Conservation (phyloP, 164 flowering plant species). For the Paratinospora sagittata region DNA sequence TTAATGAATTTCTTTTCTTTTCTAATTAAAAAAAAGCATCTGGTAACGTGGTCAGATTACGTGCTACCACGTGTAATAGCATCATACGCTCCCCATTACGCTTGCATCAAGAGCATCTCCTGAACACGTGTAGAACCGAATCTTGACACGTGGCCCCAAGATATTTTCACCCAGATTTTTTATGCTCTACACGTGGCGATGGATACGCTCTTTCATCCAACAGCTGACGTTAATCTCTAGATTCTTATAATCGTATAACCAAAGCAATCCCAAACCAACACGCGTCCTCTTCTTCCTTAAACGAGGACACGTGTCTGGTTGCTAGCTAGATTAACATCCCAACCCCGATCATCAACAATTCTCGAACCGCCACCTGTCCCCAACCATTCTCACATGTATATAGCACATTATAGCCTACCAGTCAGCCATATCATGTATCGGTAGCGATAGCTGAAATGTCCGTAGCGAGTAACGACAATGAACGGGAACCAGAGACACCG, state of each 20-base stretch:
- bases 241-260: neutral
- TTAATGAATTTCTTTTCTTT: neutral
- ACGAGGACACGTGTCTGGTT: neutral
- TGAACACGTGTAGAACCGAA: neutral
- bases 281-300: neutral
- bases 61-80: neutral
- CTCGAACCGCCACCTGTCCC: neutral
- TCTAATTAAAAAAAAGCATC: too few species aligned
- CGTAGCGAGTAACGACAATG: conserved; percentile 10
- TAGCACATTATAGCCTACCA: too few species aligned
- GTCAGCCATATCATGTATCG: too few species aligned
- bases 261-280: neutral
- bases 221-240: neutral
- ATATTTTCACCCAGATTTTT: neutral
- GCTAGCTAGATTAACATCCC: neutral
- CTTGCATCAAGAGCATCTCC: neutral
- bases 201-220: neutral
- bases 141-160: neutral
- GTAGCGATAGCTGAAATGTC: too few species aligned
- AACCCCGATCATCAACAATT: too few species aligned
- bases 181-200: neutral
- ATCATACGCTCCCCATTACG: neutral
- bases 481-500: conserved; percentile 24
- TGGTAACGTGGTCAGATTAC: neutral
- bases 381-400: neutral